These are phyloP conservation scores for Medicago lupulina DNA, from an alignment of 306 rosid species.

Conservation along the genomic window DNA sequence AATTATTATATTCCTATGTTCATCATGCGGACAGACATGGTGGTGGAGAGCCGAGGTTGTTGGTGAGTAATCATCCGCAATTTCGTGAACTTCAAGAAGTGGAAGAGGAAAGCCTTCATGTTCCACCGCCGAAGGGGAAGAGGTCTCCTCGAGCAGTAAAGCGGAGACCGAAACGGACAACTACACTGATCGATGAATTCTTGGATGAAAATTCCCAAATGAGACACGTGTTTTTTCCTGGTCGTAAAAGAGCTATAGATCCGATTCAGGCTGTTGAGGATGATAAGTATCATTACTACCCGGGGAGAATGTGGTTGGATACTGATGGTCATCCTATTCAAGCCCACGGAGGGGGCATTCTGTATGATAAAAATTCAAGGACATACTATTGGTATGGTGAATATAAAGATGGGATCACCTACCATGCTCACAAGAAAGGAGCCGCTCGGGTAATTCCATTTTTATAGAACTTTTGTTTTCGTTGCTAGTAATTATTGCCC, in stretches of 20 bases:
- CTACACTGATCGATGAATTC: constrained; percentile 90
- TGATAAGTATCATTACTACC: constrained; percentile 72
- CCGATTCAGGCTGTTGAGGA: constrained; percentile 60
- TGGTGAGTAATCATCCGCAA: constrained; percentile 49
- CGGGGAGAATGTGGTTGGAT: constrained; percentile 96
- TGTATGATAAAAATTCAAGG: constrained; percentile 67
- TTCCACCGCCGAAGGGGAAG: constrained; percentile 94
- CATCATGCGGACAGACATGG: constrained; percentile 48
- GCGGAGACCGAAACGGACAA: constrained; percentile 72
- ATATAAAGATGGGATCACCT: constrained; percentile 94
- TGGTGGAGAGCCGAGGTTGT: background rate
- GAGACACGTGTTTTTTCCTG: constrained; percentile 80
- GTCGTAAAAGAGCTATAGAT: constrained; percentile 61
- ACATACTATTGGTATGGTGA: constrained; percentile 99
- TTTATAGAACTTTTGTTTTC: constrained; percentile 25
- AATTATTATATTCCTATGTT: constrained; percentile 59
- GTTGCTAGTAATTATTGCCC: constrained; percentile 30
- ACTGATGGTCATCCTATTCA: constrained; percentile 91
- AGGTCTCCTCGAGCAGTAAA: constrained; percentile 92
- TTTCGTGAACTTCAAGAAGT: constrained; percentile 81
- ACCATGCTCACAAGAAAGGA: constrained; percentile 85
- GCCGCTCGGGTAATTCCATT: constrained; percentile 82
- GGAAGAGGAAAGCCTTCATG: constrained; percentile 77
- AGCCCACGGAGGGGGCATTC: constrained; percentile 97
- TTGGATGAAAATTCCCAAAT: constrained; percentile 93